Base-by-base conservation (phyloP, 108 stramenopile genomes). In the Epithemia pelagica region DNA sequence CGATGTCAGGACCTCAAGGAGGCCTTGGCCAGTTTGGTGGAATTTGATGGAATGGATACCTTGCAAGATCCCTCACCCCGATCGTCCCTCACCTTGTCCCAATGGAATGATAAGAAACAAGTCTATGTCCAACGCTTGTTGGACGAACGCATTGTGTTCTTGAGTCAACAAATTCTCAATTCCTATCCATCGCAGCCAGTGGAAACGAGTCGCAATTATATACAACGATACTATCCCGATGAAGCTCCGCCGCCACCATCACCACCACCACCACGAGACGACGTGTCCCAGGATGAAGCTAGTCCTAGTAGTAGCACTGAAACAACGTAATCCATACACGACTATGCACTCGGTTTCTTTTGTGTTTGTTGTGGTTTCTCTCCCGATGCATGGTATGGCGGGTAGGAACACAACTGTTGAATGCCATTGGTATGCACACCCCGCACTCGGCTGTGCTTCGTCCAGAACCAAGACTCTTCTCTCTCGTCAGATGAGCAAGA, bases 31-130 rank as follows among this genome's bases (percentile, higher is more conserved):
- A 71, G 77, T 25, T 56, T 89, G 54, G 87, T 90, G 0, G 91
- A 93, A 74, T 93, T 93, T 74, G 91, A 93, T 75, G 91, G 91
- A 10, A 57, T 93, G 18, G 91, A 92, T 59, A 86, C 78, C 25
- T 85, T 85, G 0, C 66, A 73, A 28, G 91, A 90, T 70, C 81
- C 84, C 0, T 90, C 88, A 21, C 91, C 91, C 8, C 68, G 91
- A 64, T 88, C 87, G 26, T 76, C 83, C 8, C 67, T 93, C 30
- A 90, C 84, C 64, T 58, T 90, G 33, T 61, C 54, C 2, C 76
- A 79, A 80, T 90, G 85, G 67, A 85, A 56, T 7, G 55, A 66
- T 19, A 29, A 78, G 52, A 93, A 93, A 64, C 71, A 61, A 21
- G 32, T 28, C 0, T 93, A 85, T 76, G 83, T 90, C 1, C 77